A percentile compares a stretch with the other conserved stretches of the same genome.
Evolutionary conservation across 2,329 filamentous ascomycete genomes (phyloP).

Genomic region (Microsporum audouinii): DNA sequence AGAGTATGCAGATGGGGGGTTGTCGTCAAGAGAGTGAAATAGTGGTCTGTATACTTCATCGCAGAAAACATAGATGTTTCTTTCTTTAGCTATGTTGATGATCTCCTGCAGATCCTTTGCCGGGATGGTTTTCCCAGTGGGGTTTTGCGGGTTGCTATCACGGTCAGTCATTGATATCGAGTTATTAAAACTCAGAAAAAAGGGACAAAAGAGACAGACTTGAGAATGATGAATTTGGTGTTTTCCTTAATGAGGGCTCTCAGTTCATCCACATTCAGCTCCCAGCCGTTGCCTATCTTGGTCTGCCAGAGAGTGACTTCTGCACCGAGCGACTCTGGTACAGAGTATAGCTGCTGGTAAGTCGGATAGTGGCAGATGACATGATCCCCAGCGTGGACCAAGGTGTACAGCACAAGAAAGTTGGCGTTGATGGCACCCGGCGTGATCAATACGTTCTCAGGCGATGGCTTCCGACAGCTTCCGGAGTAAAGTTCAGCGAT

Average conservation of each 20-base stretch:
- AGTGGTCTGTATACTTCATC: conserved; percentile 80
- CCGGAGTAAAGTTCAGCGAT: conserved; percentile 53
- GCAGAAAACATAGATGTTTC: conserved; percentile 55
- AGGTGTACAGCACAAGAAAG: conserved; percentile 60
- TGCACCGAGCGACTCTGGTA: conserved; percentile 63
- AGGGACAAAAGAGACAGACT: conserved; percentile 25
- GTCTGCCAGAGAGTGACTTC: conserved; percentile 69
- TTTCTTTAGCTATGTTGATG: conserved; percentile 50
- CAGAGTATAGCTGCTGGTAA: conserved; percentile 71
- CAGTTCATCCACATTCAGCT: conserved; percentile 56
- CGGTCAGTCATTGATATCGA: conserved; percentile 35
- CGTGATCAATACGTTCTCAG: conserved; percentile 61
- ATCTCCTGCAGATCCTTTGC: conserved; percentile 49
- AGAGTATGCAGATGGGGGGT: conserved; percentile 56
- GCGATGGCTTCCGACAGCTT: conserved; percentile 25
- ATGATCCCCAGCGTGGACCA: conserved; percentile 65
- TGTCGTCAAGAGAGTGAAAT: conserved; percentile 54
- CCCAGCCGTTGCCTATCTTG: conserved; percentile 51
- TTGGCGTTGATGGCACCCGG: conserved; percentile 75
- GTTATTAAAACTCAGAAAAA: neutral
- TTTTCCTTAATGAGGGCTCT: conserved; percentile 46
- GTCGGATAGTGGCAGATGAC: conserved; percentile 79
- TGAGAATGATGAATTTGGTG: conserved; percentile 51
- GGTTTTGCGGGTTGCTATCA: conserved; percentile 66
- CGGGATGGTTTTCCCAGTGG: conserved; percentile 61